Evolutionary conservation across 768 basidiomycete genomes (phyloP).

Genomic region (Dacryopinax primogenitus): DNA sequence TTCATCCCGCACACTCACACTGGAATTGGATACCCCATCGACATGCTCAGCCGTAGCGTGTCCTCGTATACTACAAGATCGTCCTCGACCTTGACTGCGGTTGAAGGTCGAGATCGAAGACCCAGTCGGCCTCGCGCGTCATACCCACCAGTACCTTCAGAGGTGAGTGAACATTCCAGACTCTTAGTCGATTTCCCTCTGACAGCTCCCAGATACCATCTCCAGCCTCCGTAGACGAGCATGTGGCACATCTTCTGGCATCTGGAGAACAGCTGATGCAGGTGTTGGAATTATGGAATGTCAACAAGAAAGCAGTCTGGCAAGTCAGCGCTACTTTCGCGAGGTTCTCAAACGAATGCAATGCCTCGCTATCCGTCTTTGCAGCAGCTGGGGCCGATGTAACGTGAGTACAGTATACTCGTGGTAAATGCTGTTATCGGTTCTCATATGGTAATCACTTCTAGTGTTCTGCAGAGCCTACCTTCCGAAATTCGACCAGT

Average conservation of each 20-base stretch:
- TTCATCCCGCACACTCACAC: neutral
- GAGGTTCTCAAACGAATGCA: neutral
- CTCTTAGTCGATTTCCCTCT: neutral
- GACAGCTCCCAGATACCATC: neutral
- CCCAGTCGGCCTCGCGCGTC: neutral
- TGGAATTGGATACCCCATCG: neutral
- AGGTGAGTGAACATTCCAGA: neutral
- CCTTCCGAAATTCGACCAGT: neutral
- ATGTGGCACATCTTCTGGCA: neutral
- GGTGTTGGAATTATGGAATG: neutral
- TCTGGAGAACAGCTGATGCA: slow-evolving; percentile 1
- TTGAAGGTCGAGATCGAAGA: neutral
- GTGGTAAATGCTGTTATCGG: too few relatives aligned
- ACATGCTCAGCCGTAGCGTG: neutral
- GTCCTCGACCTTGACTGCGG: neutral
- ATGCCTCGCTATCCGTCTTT: neutral
- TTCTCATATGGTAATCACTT: neutral
- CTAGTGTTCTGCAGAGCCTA: neutral
- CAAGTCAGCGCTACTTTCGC: slow-evolving; percentile 3
- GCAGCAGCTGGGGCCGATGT: neutral
- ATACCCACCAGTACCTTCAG: neutral
- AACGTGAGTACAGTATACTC: too few relatives aligned
- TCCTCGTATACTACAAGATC: neutral
- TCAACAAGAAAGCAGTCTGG: slow-evolving; percentile 3
- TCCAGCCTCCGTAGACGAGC: neutral